phyloP scores from a whole-genome alignment of 2,329 filamentous ascomycete species.

The Neofusicoccum sp. region DNA sequence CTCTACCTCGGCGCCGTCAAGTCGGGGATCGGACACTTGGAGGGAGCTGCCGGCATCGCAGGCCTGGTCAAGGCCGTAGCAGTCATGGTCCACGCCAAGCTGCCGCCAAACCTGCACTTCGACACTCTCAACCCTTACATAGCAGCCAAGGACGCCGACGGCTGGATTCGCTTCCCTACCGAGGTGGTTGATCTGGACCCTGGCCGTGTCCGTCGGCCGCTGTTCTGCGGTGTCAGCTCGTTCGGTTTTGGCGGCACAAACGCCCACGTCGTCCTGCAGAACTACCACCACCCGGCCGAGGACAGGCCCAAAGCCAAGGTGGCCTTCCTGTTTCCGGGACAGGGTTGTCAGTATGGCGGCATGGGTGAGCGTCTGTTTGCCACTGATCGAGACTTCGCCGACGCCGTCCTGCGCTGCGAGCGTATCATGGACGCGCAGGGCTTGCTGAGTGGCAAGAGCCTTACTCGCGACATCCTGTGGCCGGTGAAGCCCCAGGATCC shows the following conservation, averaged over 20 bases:
- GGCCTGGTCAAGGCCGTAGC: conserved; percentile 29
- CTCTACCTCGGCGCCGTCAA: conserved; percentile 24
- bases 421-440: background rate
- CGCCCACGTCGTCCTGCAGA: conserved; percentile 19
- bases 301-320: background rate
- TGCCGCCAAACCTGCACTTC: background rate
- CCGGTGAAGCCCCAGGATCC: background rate
- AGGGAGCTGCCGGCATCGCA: conserved; percentile 28
- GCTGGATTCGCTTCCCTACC: background rate
- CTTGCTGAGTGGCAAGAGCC: background rate
- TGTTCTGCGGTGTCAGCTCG: conserved; percentile 19
- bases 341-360: background rate
- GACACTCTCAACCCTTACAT: background rate
- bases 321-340: background rate
- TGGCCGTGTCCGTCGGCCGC: background rate
- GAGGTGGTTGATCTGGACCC: background rate
- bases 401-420: background rate
- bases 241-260: conserved; percentile 21
- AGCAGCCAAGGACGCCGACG: background rate
- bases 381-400: background rate
- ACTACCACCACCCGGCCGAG: background rate
- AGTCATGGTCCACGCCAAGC: conserved; percentile 19
- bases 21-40: conserved; percentile 31
- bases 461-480: background rate
- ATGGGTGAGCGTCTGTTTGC: background rate